Conservation (phyloP, 352 stramenopile genomes). For the Globisporangium middletonii region DNA sequence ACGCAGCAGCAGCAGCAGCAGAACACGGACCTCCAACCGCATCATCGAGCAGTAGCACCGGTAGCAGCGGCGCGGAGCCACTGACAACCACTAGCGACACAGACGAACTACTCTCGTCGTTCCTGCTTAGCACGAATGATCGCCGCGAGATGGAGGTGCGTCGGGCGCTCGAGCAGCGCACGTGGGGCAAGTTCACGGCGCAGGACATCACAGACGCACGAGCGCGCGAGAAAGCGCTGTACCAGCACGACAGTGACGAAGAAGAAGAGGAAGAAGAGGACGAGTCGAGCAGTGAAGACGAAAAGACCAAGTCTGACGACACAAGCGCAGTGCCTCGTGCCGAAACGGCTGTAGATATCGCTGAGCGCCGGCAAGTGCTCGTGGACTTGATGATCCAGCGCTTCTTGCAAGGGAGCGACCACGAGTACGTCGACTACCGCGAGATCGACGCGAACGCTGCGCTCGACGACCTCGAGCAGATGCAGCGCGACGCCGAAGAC, state of each 20-base stretch:
- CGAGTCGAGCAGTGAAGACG: conserved; percentile 22
- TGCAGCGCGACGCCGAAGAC: conserved; percentile 76
- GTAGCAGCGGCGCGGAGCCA: background rate
- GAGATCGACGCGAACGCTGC: conserved; percentile 53
- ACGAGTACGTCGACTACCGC: conserved; percentile 55
- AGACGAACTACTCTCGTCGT: conserved; percentile 42
- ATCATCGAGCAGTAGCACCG: background rate
- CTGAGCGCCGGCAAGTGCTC: conserved; percentile 48
- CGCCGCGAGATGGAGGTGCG: conserved; percentile 62
- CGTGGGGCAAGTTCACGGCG: conserved; percentile 38
- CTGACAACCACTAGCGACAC: background rate
- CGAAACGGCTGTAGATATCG: conserved; percentile 14
- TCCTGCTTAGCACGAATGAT: conserved; percentile 65
- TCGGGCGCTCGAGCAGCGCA: conserved; percentile 50
- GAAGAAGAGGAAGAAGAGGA: conserved; percentile 39
- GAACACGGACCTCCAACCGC: background rate
- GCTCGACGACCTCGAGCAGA: conserved; percentile 59
- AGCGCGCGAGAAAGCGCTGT: conserved; percentile 23
- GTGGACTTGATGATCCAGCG: conserved; percentile 69
- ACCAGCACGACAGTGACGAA: conserved; percentile 26
- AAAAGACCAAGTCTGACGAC: conserved; percentile 25
- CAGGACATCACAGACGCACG: conserved; percentile 17
- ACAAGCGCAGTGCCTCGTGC: background rate
- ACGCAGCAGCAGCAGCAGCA: background rate
- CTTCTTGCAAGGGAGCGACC: conserved; percentile 62